Percentiles rank a stretch among this genome's conserved stretches.
phyloP scores from a whole-genome alignment of 169 alveolate genomes.

The Eimeria falciformis region DNA sequence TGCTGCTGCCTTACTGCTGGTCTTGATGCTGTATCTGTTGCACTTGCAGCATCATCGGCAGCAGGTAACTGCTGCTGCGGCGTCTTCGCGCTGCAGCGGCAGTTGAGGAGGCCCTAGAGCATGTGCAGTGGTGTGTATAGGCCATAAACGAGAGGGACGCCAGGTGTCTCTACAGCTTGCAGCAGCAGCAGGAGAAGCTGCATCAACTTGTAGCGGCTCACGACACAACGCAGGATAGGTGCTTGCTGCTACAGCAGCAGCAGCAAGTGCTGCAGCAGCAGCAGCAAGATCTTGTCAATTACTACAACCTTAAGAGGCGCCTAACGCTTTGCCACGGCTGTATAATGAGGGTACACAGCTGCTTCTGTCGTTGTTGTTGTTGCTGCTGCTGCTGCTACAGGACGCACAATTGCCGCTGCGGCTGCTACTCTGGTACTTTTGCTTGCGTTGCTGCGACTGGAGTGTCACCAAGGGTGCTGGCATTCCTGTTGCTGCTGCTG shows the following conservation, averaged over 20 bases:
- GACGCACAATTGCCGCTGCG: neutral
- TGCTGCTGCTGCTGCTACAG: slow-evolving; percentile 30
- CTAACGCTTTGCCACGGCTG: neutral
- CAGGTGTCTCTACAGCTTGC: neutral
- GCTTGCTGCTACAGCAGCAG: slow-evolving; percentile 18
- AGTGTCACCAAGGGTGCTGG: neutral
- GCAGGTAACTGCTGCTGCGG: neutral
- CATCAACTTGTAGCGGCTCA: neutral
- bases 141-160: slow-evolving; percentile 11
- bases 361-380: neutral
- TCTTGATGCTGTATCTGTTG: neutral
- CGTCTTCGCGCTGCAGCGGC: too few relatives aligned
- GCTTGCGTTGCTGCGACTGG: slow-evolving; percentile 2
- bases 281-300: neutral
- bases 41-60: neutral
- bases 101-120: too few relatives aligned
- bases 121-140: neutral
- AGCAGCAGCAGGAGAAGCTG: slow-evolving; percentile 48
- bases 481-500: slow-evolving; percentile 25
- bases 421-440: neutral
- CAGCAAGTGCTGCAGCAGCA: slow-evolving; percentile 21
- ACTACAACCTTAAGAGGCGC: slow-evolving; percentile 25
- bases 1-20: too few relatives aligned
- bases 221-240: neutral
- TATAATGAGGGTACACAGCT: neutral